Percentiles rank a stretch among this genome's conserved stretches.
phyloP scores from a whole-genome alignment of 169 alveolate species.

The Babesia sp. region DNA sequence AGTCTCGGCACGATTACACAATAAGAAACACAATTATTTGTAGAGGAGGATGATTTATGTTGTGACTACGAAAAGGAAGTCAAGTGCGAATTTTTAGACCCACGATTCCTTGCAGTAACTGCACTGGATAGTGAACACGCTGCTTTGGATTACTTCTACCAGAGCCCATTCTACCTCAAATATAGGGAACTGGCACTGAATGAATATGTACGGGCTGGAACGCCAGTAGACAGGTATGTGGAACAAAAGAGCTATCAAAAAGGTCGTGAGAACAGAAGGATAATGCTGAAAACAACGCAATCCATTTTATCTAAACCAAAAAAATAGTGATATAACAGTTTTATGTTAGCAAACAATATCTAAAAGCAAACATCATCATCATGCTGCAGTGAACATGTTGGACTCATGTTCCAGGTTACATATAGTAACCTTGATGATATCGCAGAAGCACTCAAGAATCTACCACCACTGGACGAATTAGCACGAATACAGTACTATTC shows the following conservation, averaged over 20 bases:
- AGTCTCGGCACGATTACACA: neutral
- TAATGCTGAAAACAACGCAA: too few relatives aligned
- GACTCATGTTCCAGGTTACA: constrained; percentile 65
- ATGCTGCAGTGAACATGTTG: constrained; percentile 50
- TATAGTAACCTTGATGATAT: constrained; percentile 55
- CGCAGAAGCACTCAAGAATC: constrained; percentile 3
- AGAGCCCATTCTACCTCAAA: constrained; percentile 65
- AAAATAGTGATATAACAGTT: neutral
- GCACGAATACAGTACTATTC: constrained; percentile 51
- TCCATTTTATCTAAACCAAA: too few relatives aligned
- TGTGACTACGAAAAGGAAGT: constrained; percentile 54
- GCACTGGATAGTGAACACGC: constrained; percentile 64
- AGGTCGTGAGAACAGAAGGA: too few relatives aligned
- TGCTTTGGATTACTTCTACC: constrained; percentile 66
- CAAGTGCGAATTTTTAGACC: constrained; percentile 59
- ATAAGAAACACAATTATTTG: neutral
- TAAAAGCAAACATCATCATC: neutral
- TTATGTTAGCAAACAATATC: neutral
- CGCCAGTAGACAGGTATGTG: constrained; percentile 51
- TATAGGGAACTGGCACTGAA: constrained; percentile 63
- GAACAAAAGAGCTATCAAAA: too few relatives aligned
- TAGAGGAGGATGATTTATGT: constrained; percentile 44
- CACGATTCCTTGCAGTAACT: constrained; percentile 38
- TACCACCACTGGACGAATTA: constrained; percentile 17
- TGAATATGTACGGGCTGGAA: constrained; percentile 55